phyloP scores from a whole-genome alignment of 1,284 basidiomycete genomes.

The Acaromyces ingoldii region DNA sequence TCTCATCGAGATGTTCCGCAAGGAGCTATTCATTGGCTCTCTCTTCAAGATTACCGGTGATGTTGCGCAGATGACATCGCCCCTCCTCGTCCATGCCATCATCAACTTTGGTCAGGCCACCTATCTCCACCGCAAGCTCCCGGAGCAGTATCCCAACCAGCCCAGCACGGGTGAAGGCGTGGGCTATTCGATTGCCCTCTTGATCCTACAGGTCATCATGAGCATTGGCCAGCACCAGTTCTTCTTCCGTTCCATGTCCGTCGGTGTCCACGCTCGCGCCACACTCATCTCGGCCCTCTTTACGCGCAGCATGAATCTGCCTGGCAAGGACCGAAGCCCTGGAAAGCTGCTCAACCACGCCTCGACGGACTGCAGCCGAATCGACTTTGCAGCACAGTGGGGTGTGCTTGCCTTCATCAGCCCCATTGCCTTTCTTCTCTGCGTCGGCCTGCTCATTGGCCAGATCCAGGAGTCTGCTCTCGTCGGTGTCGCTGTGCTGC shows the following conservation, averaged over 20 bases:
- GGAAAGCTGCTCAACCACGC: conserved; percentile 88
- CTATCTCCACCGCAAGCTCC: conserved; percentile 15
- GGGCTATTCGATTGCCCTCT: conserved; percentile 55
- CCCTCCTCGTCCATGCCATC: conserved; percentile 41
- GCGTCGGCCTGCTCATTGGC: conserved; percentile 65
- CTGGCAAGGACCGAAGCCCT: conserved; percentile 73
- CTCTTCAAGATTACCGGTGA: conserved; percentile 58
- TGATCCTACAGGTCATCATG: conserved; percentile 65
- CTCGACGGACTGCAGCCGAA: conserved; percentile 81
- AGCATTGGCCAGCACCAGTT: conserved; percentile 74
- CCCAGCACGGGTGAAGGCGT: conserved; percentile 34
- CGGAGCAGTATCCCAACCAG: conserved; percentile 8
- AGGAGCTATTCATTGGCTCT: conserved; percentile 76
- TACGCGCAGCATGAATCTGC: conserved; percentile 69
- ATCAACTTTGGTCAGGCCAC: conserved; percentile 32
- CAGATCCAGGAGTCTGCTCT: conserved; percentile 71
- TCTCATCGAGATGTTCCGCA: conserved; percentile 74
- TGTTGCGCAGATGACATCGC: conserved; percentile 36
- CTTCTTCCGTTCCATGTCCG: conserved; percentile 59
- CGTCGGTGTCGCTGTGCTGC: conserved; percentile 75
- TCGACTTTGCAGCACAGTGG: conserved; percentile 82
- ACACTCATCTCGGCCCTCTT: conserved; percentile 88
- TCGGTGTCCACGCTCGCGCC: conserved; percentile 68
- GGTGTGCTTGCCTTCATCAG: conserved; percentile 71
- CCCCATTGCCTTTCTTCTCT: conserved; percentile 54